Conservation (phyloP, 2,329 filamentous ascomycete genomes). For the Aschersonia sp. region DNA sequence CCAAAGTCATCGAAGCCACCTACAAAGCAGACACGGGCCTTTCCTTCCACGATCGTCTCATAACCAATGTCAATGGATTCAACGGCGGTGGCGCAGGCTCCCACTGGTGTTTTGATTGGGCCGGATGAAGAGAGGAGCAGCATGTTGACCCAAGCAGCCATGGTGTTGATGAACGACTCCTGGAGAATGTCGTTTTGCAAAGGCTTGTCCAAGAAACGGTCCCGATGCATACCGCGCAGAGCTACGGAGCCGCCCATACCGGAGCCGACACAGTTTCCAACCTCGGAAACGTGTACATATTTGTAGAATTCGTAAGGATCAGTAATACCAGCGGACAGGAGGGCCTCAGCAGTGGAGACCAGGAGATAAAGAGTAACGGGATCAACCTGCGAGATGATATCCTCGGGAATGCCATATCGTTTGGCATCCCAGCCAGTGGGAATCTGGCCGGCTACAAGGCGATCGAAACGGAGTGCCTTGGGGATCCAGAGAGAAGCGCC, state of each 20-base stretch:
- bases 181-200: conserved; percentile 98
- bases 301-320: conserved; percentile 99
- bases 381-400: conserved; percentile 95
- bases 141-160: conserved; percentile 99
- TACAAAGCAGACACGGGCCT: conserved; percentile 92
- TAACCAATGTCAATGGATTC: conserved; percentile 97
- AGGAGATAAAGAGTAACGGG: conserved; percentile 92
- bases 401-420: conserved; percentile 89
- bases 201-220: conserved; percentile 90
- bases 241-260: conserved; percentile 93
- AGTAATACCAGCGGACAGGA: conserved; percentile 86
- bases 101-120: conserved; percentile 95
- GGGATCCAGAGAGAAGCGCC: conserved; percentile 89
- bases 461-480: conserved; percentile 93
- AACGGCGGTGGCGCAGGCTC: conserved; percentile 91
- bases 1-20: conserved; percentile 99
- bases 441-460: conserved; percentile 91
- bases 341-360: conserved; percentile 81
- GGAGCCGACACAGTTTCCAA: conserved; percentile 96
- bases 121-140: conserved; percentile 90
- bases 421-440: conserved; percentile 96
- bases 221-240: conserved; percentile 94
- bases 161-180: conserved; percentile 99
- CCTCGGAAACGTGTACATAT: conserved; percentile 94
- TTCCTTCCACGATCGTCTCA: conserved; percentile 96